Evolutionary conservation across 192 early-diverging fungal genomes (phyloP), one percentile per base, ranked within the genome.

Genomic region (Backusella morwellensis): DNA sequence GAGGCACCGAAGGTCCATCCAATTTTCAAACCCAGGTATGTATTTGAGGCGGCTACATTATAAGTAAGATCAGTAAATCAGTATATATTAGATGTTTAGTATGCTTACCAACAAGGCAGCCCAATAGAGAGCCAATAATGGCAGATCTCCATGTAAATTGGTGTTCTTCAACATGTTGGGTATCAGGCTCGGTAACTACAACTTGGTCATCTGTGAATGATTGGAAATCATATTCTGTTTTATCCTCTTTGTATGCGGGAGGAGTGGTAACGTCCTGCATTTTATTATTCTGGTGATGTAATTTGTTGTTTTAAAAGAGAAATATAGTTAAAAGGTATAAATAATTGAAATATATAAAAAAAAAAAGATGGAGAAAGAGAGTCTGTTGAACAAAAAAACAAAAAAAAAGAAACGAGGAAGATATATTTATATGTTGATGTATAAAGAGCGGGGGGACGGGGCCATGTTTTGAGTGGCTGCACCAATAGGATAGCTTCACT

Each of bases 1-100:
- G 86, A 88, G 32, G 85, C 86, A 73, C 86, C 85, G 66, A 87
- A 89, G 1, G 88, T 85, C 86, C 87, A 90, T 11, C 86, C 86
- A 67, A 86, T 86, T 83, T 89, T 92, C 38, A 93, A 76, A 78
- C 91, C 91, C 47, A 93, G 83, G 79, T 93, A 93, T 50, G 90
- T 79, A 84, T 93, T 93, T 42, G 89, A 91, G 4, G 91, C 91
- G 72, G 86, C 86, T 76, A 14, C 35, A 42, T 26, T 6, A 23
- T 34, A 35, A 44, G 26, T 9, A 66, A 15, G 26, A 26, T 35
- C 34, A 50, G 69, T 71, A 75, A 71, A 74, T 29, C 40, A 68
- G 15, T 6, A 8, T 17, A 29, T 35, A 34, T 6, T n/a, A 19
- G 7, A 17, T 21, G n/a, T 14, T 19, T 59, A 75, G 23, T 72